Conservation (phyloP, 495 filamentous ascomycete species). For the Annulohypoxylon bovei region DNA sequence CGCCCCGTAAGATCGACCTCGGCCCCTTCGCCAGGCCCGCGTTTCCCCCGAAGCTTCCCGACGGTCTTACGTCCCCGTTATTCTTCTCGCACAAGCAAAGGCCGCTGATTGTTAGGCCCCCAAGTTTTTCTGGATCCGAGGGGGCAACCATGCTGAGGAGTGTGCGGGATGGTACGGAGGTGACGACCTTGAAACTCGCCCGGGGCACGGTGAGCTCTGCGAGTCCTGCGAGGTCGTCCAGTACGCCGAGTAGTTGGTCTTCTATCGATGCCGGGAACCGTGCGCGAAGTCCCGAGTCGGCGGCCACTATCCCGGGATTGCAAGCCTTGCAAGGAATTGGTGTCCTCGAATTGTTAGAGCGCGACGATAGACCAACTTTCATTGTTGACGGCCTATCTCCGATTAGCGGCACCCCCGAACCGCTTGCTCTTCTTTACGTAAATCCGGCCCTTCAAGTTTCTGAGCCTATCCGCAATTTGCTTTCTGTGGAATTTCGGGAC, state of each 20-base stretch:
- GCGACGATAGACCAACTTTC: conserved; percentile 74
- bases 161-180: conserved; percentile 58
- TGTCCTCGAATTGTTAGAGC: conserved; percentile 71
- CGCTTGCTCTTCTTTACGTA: conserved; percentile 65
- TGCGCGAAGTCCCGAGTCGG: conserved; percentile 56
- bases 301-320: conserved; percentile 50
- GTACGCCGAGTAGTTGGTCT: conserved; percentile 58
- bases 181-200: conserved; percentile 72
- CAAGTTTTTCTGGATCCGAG: conserved; percentile 64
- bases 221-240: conserved; percentile 60
- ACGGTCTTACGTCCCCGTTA: conserved; percentile 58
- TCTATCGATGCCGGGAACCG: conserved; percentile 53
- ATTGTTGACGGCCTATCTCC: conserved; percentile 69
- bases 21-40: conserved; percentile 42
- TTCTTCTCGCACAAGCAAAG: conserved; percentile 67
- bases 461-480: conserved; percentile 57
- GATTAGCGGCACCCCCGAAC: conserved; percentile 60
- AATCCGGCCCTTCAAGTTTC: conserved; percentile 67
- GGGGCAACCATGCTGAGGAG: conserved; percentile 68
- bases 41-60: conserved; percentile 35
- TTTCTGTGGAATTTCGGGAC: conserved; percentile 57
- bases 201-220: conserved; percentile 63
- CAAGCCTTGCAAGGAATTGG: conserved; percentile 66
- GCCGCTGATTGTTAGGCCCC: conserved; percentile 58
- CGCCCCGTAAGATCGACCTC: conserved; percentile 47